Conservation (phyloP, 306 rosid species). For the Cucumis cinereus region DNA sequence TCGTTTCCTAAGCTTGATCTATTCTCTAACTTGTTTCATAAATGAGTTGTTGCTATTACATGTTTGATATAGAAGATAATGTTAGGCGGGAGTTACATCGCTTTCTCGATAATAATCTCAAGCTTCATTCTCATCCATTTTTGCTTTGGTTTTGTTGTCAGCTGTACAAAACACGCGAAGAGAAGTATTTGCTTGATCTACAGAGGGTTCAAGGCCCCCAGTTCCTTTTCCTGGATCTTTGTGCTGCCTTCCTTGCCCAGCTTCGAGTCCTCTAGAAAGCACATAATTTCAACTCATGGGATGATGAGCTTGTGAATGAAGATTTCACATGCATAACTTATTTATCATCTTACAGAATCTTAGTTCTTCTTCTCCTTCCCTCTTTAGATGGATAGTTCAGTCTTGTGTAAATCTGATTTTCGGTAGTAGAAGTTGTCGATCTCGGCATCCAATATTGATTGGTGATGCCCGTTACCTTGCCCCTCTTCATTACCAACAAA, state of each 20-base stretch:
- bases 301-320: conserved; percentile 10
- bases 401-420: conserved; percentile 9
- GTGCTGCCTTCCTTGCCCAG: conserved; percentile 91
- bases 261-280: conserved; percentile 58
- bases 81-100: not conserved
- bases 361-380: not conserved
- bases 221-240: conserved; percentile 90
- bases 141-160: conserved; percentile 16
- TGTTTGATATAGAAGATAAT: not conserved
- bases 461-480: not conserved
- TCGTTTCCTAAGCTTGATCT: not conserved
- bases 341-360: conserved; percentile 1
- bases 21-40: not conserved
- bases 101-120: not conserved
- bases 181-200: conserved; percentile 89
- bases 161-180: conserved; percentile 84
- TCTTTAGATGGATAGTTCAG: conserved; percentile 2
- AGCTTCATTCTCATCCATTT: not conserved
- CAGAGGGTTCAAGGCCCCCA: conserved; percentile 97
- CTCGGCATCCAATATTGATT: conserved; percentile 4
- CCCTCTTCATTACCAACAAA: not conserved
- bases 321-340: conserved; percentile 9
- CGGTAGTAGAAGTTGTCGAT: conserved; percentile 5
- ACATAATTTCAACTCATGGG: conserved; percentile 6
- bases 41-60: not conserved